Evolutionary conservation across 163 green algal genomes (phyloP).

Genomic region (Coccomyxa subellipsoidea): DNA sequence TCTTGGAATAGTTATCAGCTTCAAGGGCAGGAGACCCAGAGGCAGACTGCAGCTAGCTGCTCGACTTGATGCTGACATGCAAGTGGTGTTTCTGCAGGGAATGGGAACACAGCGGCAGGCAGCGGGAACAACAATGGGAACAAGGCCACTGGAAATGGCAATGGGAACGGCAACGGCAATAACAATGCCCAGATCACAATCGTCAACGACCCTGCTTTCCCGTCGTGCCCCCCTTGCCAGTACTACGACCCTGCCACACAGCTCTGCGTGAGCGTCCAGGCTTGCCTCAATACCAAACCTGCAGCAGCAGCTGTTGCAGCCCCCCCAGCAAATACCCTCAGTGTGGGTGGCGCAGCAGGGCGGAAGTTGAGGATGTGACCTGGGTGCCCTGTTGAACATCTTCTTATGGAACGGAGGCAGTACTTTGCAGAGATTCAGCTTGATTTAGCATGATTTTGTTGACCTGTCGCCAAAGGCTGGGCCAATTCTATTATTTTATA

Average conservation of each 20-base stretch:
- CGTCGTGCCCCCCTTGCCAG: neutral
- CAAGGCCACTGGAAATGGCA: neutral
- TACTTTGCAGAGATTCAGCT: too few species aligned
- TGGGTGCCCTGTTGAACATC: too few species aligned
- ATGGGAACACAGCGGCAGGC: neutral
- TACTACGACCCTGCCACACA: neutral
- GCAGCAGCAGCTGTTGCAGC: neutral
- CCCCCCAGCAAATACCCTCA: neutral
- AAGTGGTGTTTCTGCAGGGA: neutral
- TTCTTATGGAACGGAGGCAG: too few species aligned
- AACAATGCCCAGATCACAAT: neutral
- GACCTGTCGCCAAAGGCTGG: too few species aligned
- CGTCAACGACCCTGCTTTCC: neutral
- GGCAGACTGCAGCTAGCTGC: too few species aligned
- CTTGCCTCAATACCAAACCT: neutral
- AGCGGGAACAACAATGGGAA: conserved; percentile 6
- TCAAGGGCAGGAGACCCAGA: too few species aligned
- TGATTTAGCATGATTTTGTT: too few species aligned
- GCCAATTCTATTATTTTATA: too few species aligned
- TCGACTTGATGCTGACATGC: too few species aligned
- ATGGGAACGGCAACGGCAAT: neutral
- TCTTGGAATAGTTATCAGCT: neutral
- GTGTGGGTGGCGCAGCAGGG: neutral
- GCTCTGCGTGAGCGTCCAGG: neutral
- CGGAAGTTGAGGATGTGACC: neutral